Conservation (phyloP, 2,329 filamentous ascomycete genomes). For the Dothiorella sarmentorum region DNA sequence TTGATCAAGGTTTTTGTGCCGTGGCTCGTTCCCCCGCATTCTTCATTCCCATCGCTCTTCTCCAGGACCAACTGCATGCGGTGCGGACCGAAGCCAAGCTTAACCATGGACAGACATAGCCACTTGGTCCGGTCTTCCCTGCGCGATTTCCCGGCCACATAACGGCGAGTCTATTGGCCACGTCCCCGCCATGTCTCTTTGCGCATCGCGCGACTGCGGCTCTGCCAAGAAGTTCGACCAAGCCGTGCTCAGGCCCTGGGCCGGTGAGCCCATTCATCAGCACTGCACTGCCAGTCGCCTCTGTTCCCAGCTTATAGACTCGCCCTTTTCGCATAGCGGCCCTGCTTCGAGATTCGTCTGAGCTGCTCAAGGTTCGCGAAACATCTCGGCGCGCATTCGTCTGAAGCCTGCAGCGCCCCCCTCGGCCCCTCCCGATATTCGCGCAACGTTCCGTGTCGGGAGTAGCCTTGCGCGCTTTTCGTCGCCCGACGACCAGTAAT, state of each 20-base stretch:
- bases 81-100: background rate
- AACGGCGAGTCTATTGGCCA: background rate
- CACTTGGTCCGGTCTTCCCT: background rate
- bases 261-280: background rate
- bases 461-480: conserved; percentile 6
- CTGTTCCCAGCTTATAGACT: background rate
- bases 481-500: conserved; percentile 12
- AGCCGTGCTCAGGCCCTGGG: conserved; percentile 1
- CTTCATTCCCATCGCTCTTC: background rate
- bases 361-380: no score
- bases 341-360: no score
- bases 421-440: conserved; percentile 7
- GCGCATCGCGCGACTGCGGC: conserved; percentile 4
- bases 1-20: conserved; percentile 12
- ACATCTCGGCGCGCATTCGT: background rate
- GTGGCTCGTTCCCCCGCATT: background rate
- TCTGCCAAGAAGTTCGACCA: background rate
- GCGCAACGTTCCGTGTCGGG: conserved; percentile 1
- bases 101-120: background rate
- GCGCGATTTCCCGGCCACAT: conserved; percentile 15
- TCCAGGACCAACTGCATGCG: background rate
- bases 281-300: background rate
- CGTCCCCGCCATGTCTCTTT: background rate
- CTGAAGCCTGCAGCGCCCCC: background rate
- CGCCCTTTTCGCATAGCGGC: background rate